These are phyloP conservation scores for Cytospora paraplurivora DNA, from an alignment of 2,329 filamentous ascomycete genomes.

Conservation along the genomic window DNA sequence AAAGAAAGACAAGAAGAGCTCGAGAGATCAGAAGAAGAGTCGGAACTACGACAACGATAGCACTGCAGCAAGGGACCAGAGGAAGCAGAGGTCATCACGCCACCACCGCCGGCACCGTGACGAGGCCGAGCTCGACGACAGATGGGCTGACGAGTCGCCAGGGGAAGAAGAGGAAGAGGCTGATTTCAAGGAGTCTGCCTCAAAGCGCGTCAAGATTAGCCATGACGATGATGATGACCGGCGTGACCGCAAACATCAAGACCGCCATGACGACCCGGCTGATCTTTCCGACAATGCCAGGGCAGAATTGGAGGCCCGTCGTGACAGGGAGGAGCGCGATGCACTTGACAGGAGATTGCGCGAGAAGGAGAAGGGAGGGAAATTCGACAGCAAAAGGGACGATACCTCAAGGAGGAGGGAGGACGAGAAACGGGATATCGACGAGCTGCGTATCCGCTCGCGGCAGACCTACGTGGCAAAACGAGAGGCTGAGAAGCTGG, in stretches of 20 bases:
- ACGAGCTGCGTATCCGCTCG: conserved; percentile 78
- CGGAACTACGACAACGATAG: conserved; percentile 36
- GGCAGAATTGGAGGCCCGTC: conserved; percentile 59
- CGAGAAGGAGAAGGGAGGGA: conserved; percentile 67
- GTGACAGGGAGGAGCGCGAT: conserved; percentile 74
- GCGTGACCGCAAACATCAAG: conserved; percentile 33
- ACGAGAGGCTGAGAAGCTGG: conserved; percentile 81
- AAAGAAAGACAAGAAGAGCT: conserved; percentile 49
- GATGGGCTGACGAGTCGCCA: conserved; percentile 79
- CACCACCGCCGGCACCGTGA: conserved; percentile 35
- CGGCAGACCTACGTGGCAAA: conserved; percentile 94
- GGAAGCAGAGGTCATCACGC: conserved; percentile 31
- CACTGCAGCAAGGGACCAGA: conserved; percentile 36
- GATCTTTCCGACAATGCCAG: conserved; percentile 63
- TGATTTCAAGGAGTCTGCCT: conserved; percentile 68
- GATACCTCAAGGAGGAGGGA: conserved; percentile 61
- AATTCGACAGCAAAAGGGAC: conserved; percentile 56
- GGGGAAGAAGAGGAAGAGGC: conserved; percentile 48
- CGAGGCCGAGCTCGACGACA: conserved; percentile 66
- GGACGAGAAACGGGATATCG: conserved; percentile 67
- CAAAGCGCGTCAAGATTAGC: conserved; percentile 68
- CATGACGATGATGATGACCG: conserved; percentile 54
- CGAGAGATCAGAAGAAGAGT: conserved; percentile 50
- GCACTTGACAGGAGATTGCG: conserved; percentile 77
- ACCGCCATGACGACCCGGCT: conserved; percentile 41